These are phyloP conservation scores for Penicillium decumbens DNA, from an alignment of 2,329 filamentous ascomycete genomes.

Conservation along the genomic window DNA sequence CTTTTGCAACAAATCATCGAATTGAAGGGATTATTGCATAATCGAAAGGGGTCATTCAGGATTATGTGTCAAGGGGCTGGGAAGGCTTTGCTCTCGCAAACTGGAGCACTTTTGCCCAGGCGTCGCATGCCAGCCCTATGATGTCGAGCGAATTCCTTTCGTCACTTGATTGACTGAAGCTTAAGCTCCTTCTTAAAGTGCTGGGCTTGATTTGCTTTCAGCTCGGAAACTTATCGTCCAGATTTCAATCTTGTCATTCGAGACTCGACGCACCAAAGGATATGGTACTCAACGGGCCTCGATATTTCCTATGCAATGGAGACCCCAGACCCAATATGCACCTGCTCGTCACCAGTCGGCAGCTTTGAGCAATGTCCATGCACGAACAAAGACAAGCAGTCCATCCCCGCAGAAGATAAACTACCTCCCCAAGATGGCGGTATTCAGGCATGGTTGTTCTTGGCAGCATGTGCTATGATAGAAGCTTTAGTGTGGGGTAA, in stretches of 20 bases:
- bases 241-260: background rate
- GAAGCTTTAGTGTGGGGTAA: constrained; percentile 54
- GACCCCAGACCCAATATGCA: background rate
- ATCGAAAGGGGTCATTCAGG: background rate
- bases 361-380: constrained; percentile 1
- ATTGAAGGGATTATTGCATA: background rate
- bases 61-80: background rate
- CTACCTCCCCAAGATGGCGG: constrained; percentile 37
- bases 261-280: background rate
- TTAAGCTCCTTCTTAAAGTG: constrained; percentile 16
- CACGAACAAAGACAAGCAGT: constrained; percentile 1
- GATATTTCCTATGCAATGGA: background rate
- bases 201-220: constrained; percentile 14
- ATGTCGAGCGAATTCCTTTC: constrained; percentile 12
- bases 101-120: background rate
- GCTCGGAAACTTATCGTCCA: background rate
- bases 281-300: background rate
- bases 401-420: background rate
- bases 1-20: background rate
- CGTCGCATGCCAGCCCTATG: constrained; percentile 10
- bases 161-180: constrained; percentile 11
- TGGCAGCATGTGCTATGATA: constrained; percentile 49
- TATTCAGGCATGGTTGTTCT: constrained; percentile 44
- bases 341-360: background rate
- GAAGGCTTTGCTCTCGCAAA: background rate